A percentile compares a stretch with the other conserved stretches of the same genome.
phyloP scores from a whole-genome alignment of 495 filamentous ascomycete species.

The Filosporella fistucella region DNA sequence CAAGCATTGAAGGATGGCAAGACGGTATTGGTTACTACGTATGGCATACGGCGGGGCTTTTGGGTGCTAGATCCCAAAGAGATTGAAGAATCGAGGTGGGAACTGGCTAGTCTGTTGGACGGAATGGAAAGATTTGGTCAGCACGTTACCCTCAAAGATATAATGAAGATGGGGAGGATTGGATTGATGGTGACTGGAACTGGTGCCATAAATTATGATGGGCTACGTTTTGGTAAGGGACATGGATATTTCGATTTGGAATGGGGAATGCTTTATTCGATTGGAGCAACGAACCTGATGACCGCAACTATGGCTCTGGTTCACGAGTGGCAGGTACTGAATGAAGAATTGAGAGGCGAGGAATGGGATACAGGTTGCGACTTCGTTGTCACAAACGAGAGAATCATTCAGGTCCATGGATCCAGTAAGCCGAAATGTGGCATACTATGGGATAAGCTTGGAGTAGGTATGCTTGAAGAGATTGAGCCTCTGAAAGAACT shows the following conservation, averaged over 20 bases:
- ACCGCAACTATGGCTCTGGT: background rate
- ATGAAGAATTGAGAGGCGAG: constrained; percentile 2
- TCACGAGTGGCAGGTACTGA: constrained; percentile 13
- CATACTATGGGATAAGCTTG: constrained; percentile 1
- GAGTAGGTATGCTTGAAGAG: background rate
- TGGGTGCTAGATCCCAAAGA: constrained; percentile 6
- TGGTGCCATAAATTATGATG: constrained; percentile 1
- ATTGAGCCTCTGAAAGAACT: constrained; percentile 12
- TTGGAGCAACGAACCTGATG: background rate
- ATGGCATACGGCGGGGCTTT: constrained; percentile 10
- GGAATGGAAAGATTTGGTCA: constrained; percentile 4
- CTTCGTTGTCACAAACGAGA: constrained; percentile 2
- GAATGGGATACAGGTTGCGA: constrained; percentile 11
- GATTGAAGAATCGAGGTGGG: background rate
- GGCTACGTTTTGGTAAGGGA: constrained; percentile 8
- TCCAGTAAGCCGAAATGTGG: constrained; percentile 6
- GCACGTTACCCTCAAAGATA: background rate
- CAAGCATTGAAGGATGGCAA: constrained; percentile 9
- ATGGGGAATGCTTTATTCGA: constrained; percentile 6
- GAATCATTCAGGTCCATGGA: background rate
- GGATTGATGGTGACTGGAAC: constrained; percentile 13
- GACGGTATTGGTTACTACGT: constrained; percentile 4
- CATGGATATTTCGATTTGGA: constrained; percentile 13
- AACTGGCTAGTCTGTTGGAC: constrained; percentile 7
- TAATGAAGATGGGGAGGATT: background rate